A percentile compares a stretch with the other conserved stretches of the same genome.
Conservation (phyloP, 148 eudicot species). For the Cornus controversa region DNA sequence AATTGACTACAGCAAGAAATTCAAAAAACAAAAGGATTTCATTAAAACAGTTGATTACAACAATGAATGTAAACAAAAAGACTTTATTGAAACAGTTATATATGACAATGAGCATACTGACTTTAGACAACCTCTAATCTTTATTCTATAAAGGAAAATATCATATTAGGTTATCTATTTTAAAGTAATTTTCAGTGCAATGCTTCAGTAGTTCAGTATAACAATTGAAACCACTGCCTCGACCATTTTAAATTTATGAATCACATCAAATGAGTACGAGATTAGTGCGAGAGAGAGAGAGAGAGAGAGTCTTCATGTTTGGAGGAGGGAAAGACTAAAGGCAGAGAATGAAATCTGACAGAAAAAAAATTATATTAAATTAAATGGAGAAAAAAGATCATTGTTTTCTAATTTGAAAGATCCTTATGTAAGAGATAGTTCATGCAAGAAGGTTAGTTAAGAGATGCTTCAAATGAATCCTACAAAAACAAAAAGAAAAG, state of each 20-base stretch:
- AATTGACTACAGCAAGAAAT: conserved; percentile 64
- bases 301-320: no score
- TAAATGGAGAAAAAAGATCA: no score
- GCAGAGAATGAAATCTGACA: no score
- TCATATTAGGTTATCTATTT: background rate
- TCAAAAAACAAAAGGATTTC: conserved; percentile 4
- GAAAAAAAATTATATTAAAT: no score
- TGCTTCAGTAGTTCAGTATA: background rate
- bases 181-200: no score
- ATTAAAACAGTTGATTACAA: background rate
- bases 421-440: no score
- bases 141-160: background rate
- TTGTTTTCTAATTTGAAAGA: no score
- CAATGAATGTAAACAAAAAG: background rate
- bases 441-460: no score
- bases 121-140: background rate
- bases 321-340: no score
- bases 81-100: background rate
- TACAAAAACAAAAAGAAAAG: no score
- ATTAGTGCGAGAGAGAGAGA: no score
- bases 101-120: background rate
- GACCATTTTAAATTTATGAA: background rate
- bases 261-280: background rate
- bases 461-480: no score
- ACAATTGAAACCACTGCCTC: background rate